phyloP scores from a whole-genome alignment of 31 red algal species.

The Odonthalia washingtoniensis region DNA sequence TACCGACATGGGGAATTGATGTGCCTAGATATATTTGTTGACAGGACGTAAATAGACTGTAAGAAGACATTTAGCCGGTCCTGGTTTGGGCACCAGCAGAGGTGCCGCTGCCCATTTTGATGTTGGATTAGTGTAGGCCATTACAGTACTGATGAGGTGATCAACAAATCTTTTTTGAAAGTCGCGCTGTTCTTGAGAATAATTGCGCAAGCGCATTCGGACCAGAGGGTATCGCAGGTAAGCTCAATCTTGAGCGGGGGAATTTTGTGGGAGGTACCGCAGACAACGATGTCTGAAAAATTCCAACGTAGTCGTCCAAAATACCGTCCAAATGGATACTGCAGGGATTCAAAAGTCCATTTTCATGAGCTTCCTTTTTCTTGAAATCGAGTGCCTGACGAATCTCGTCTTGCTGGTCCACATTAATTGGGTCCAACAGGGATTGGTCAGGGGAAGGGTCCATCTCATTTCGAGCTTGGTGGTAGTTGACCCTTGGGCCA shows the following conservation, averaged over 20 bases:
- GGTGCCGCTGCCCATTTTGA: neutral
- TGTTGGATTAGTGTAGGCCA: neutral
- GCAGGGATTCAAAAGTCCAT: neutral
- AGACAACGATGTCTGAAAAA: neutral
- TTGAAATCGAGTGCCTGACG: neutral
- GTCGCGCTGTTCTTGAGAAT: neutral
- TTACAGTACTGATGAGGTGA: neutral
- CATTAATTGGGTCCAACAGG: neutral
- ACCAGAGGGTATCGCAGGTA: neutral
- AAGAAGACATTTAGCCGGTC: neutral
- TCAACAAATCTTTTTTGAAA: neutral
- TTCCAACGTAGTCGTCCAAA: neutral
- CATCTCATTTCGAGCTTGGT: neutral
- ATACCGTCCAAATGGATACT: neutral
- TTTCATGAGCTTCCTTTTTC: neutral
- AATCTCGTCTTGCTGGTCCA: conserved; percentile 2
- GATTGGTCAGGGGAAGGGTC: neutral
- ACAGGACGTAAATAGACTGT: neutral
- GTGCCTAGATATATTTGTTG: neutral
- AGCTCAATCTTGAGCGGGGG: conserved; percentile 1
- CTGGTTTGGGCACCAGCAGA: neutral
- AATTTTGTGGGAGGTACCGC: neutral
- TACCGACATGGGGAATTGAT: neutral
- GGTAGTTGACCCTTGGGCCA: neutral
- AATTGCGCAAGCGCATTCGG: neutral